Conservation (phyloP, 768 basidiomycete genomes). For the Melanogaster broomeanus region DNA sequence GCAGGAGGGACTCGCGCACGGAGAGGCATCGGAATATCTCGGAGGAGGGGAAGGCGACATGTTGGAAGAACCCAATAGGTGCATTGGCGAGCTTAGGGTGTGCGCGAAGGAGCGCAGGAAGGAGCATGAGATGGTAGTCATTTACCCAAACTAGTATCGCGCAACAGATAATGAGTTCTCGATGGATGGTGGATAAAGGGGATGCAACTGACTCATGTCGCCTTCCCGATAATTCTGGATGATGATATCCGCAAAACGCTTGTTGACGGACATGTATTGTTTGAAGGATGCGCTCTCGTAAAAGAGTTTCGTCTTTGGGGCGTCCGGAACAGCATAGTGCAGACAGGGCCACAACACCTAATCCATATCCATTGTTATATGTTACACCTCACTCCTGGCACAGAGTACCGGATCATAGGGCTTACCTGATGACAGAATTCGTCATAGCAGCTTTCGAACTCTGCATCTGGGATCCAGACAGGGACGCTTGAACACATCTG, state of each 20-base stretch:
- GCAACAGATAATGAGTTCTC: conserved; percentile 1
- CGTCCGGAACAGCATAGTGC: conserved; percentile 86
- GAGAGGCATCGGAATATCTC: conserved; percentile 95
- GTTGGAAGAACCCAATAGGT: conserved; percentile 86
- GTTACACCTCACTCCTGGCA: conserved; percentile 15
- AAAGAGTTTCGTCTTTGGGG: conserved; percentile 80
- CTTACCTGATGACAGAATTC: conserved; percentile 83
- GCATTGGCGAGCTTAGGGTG: conserved; percentile 45
- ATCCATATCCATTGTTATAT: conserved; percentile 12
- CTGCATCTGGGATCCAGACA: conserved; percentile 82
- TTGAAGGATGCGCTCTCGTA: conserved; percentile 80
- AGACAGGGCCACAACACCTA: conserved; percentile 84
- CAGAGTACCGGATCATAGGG: conserved; percentile 7
- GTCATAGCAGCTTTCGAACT: conserved; percentile 80
- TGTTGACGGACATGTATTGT: conserved; percentile 88
- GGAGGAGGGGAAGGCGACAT: conserved; percentile 93
- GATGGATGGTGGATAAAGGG: neutral
- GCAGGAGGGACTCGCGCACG: conserved; percentile 72
- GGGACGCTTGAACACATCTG: conserved; percentile 46
- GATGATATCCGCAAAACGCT: conserved; percentile 86
- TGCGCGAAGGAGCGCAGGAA: conserved; percentile 82
- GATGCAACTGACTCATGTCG: conserved; percentile 60
- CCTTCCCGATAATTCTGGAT: conserved; percentile 81
- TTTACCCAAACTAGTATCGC: conserved; percentile 68
- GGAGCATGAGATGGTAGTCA: conserved; percentile 96